Evolutionary conservation across 148 eudicot species (phyloP), one percentile per base, ranked within the genome.

Genomic region (Rhododendron ovatum): DNA sequence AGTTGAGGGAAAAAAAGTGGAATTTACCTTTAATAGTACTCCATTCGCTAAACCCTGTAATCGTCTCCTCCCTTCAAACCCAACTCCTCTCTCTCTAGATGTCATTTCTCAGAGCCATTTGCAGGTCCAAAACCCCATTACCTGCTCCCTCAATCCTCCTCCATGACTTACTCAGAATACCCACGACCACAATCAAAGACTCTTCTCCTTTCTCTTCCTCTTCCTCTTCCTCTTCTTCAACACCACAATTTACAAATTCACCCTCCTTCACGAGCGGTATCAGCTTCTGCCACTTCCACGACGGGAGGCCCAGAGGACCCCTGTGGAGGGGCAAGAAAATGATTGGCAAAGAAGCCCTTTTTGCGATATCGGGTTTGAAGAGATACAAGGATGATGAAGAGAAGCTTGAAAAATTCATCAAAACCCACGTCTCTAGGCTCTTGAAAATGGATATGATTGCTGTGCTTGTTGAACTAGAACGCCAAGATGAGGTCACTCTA

Each of bases 231-330:
- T 51, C 61, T 39, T 26, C 33, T 41, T n/a, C 47, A 6, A 28
- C 78, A 30, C 33, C 85, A 53, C 59, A 33, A 30, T 11, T 55
- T 43, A 2, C 14, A 4, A 37, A 67, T 53, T 51, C 57, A 22
- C 28, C 8, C 59, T 45, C 69, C 53, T 84, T 35, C 71, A 24
- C 73, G 65, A 74, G 80, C 30, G 77, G 82, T 55, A 80, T 86
- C 9, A 71, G 50, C 13, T 18, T 65, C 47, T 15, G 87, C 1
- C 15, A 67, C 13, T 94, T 90, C 85, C 98, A 94, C 73, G 99
- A 96, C 75, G 99, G 99, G 20, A 95, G 98, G 75, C 99, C 98
- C 22, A 92, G 98, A 89, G 99, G 99, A 2, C 87, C 99, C 2
- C 92, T 96, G 33, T 96, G 98, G 98, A 92, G 95, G 87, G 93